These are phyloP conservation scores for Cyberlindnera xishuangbannaensis DNA, from an alignment of 805 yeast species.

Conservation along the genomic window DNA sequence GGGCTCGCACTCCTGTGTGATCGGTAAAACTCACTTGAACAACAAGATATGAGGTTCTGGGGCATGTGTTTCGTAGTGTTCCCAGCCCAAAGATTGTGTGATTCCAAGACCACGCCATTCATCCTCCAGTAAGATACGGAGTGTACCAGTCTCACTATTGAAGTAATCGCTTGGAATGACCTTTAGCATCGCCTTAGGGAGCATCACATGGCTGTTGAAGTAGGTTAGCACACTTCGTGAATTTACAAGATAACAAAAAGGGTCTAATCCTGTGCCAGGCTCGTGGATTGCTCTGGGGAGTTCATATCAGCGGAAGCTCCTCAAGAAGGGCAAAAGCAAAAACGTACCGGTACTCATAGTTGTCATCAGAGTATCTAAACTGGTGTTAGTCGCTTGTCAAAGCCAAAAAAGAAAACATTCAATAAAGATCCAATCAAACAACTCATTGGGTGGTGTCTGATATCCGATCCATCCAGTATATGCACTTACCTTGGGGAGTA, in stretches of 20 bases:
- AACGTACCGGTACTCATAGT: constrained; percentile 66
- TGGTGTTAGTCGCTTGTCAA: constrained; percentile 8
- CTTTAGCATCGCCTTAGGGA: constrained; percentile 93
- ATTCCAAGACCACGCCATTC: constrained; percentile 99
- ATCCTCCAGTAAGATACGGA: constrained; percentile 84
- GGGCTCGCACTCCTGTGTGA: too few relatives aligned
- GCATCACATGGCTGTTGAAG: constrained; percentile 76
- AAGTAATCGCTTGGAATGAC: constrained; percentile 92
- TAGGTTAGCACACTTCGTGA: background rate
- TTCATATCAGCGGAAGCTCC: too few relatives aligned
- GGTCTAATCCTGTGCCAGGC: background rate
- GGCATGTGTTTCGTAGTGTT: constrained; percentile 92
- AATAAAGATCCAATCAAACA: too few relatives aligned
- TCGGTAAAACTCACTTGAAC: constrained; percentile 49
- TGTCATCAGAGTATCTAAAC: constrained; percentile 78
- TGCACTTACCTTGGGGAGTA: constrained; percentile 65
- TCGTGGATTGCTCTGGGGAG: too few relatives aligned
- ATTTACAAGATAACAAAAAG: background rate
- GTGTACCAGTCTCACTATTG: constrained; percentile 88
- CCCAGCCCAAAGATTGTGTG: constrained; percentile 97
- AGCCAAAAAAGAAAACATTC: too few relatives aligned
- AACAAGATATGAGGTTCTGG: constrained; percentile 97
- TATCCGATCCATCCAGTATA: too few relatives aligned
- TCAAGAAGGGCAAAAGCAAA: background rate
- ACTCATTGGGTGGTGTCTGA: too few relatives aligned